Evolutionary conservation across 164 flowering plant species (phyloP), one percentile per base, ranked within the genome.

Genomic region (Amborella trichopoda): DNA sequence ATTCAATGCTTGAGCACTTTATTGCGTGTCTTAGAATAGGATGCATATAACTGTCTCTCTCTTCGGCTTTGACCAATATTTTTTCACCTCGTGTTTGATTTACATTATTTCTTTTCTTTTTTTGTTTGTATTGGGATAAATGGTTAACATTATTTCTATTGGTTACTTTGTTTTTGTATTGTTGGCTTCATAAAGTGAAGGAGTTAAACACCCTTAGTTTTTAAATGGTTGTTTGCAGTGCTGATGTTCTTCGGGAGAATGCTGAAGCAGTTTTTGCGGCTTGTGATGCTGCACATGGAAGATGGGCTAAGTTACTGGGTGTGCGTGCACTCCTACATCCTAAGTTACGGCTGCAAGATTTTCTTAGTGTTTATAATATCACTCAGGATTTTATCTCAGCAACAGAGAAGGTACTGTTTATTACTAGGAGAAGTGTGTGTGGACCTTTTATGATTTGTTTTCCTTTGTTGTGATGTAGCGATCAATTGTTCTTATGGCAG

Each of bases 301-400:
- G 99, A 69, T 93, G 99, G 99, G 96, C 99, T 43, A 93, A 93
- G 68, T 86, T 93, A 54, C 95, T 93, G 56, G 89, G 91, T 40
- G 96, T 88, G 20, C 96, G 99, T 51, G 81, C 83, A 53, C 66
- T 66, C 58, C 78, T 93, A 58, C 99, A 93, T 63, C 94, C 95
- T 8, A 88, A 62, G 59, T 63, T 93, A 59, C 77, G 80, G 67
- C 55, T 93, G 73, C 88, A 75, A 52, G 99, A 93, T 42, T 93
- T 88, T 53, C 58, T 88, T 36, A 78, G 75, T 65, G 77, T 93
- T 52, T 73, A 82, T 72, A 78, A 66, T 68, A 75, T 83, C 40
- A 82, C 86, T 20, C 95, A 88, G 63, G 99, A 93, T 32, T 93
- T 93, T 62, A 79, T 88, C 48, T 67, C 77, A 50, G 77, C 94